Percentiles rank a stretch among this genome's conserved stretches.
Evolutionary conservation across 371 early-diverging fungal genomes (phyloP).

Genomic region (Mortierella sp.): DNA sequence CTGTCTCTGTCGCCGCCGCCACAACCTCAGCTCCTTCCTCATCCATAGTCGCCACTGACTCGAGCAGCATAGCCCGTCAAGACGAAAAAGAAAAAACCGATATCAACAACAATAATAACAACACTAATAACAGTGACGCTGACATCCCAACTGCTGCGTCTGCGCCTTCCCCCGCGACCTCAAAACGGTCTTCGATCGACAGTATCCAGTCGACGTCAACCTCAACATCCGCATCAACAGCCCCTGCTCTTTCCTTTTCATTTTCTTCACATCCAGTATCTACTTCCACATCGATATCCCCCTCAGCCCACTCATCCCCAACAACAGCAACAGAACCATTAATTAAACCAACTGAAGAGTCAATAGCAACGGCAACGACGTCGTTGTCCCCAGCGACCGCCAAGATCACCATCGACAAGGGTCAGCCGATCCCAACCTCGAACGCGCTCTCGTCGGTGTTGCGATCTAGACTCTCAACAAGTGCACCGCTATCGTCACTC

Average conservation of each 20-base stretch:
- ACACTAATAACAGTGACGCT: not conserved
- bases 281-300: slow-evolving; percentile 7
- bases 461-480: slow-evolving; percentile 41
- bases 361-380: not conserved
- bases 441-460: slow-evolving; percentile 51
- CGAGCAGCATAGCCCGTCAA: slow-evolving; percentile 5
- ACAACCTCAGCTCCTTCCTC: slow-evolving; percentile 13
- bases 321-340: slow-evolving; percentile 1
- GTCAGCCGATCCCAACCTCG: slow-evolving; percentile 54
- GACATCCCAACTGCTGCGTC: not conserved
- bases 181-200: slow-evolving; percentile 2
- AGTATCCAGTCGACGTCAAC: not conserved
- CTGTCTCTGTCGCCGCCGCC: slow-evolving; percentile 23
- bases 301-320: not conserved
- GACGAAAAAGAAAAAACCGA: not conserved
- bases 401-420: slow-evolving; percentile 39
- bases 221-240: slow-evolving; percentile 1
- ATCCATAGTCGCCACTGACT: slow-evolving; percentile 21
- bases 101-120: not conserved
- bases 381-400: slow-evolving; percentile 24
- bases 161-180: slow-evolving; percentile 9
- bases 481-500: slow-evolving; percentile 52
- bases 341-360: not conserved
- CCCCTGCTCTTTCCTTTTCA: slow-evolving; percentile 27
- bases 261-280: slow-evolving; percentile 23